Percentiles rank a stretch among this genome's conserved stretches.
Conservation (phyloP, 805 yeast genomes). For the Saccharomycopsis sp. region DNA sequence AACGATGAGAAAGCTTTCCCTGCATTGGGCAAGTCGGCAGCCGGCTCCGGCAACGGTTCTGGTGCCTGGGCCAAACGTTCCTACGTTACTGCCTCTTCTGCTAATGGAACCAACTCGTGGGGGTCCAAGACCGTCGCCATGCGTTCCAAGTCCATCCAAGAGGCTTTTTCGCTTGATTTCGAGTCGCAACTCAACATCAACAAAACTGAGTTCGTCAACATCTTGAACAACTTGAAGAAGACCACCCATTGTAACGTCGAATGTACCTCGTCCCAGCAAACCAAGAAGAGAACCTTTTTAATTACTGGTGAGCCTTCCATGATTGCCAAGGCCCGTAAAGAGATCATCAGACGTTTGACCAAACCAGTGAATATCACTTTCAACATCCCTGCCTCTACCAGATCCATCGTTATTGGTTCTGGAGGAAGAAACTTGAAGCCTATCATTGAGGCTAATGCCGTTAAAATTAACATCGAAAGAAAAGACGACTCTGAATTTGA, state of each 20-base stretch:
- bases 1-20: slow-evolving; percentile 44
- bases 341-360: slow-evolving; percentile 67
- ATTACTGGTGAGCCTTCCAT: slow-evolving; percentile 66
- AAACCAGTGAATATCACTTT: slow-evolving; percentile 61
- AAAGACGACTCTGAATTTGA: slow-evolving; percentile 25
- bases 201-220: slow-evolving; percentile 62
- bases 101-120: slow-evolving; percentile 20
- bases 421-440: slow-evolving; percentile 80
- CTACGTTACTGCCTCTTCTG: too few relatives aligned
- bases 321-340: slow-evolving; percentile 66
- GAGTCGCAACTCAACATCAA: slow-evolving; percentile 58
- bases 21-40: slow-evolving; percentile 28
- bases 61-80: slow-evolving; percentile 20
- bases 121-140: slow-evolving; percentile 37
- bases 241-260: slow-evolving; percentile 63
- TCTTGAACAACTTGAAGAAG: slow-evolving; percentile 56
- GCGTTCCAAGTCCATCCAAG: slow-evolving; percentile 60
- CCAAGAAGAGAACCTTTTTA: slow-evolving; percentile 75
- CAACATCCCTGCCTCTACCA: slow-evolving; percentile 66
- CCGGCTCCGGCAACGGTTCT: slow-evolving; percentile 25
- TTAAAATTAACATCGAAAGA: slow-evolving; percentile 62
- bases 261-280: slow-evolving; percentile 70
- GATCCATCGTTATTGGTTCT: slow-evolving; percentile 79
- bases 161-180: slow-evolving; percentile 68
- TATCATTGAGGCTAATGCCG: slow-evolving; percentile 60